These are phyloP conservation scores for Roridomyces roridus DNA, from an alignment of 768 basidiomycete genomes.

Conservation along the genomic window DNA sequence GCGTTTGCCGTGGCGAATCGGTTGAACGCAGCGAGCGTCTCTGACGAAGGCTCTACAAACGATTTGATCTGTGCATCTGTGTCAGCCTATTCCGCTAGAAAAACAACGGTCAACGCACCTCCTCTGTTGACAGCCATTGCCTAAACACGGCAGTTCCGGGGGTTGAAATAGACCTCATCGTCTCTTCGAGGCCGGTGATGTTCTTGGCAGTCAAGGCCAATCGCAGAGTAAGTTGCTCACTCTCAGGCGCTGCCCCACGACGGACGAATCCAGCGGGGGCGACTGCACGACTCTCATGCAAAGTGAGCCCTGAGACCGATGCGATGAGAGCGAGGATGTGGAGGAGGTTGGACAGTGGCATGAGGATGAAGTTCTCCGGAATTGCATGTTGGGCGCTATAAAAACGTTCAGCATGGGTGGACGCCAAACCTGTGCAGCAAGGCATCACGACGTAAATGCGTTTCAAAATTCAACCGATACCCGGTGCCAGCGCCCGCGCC, in stretches of 20 bases:
- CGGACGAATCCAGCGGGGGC: constrained; percentile 11
- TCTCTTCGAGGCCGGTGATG: constrained; percentile 15
- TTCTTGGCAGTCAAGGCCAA: constrained; percentile 16
- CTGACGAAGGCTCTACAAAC: constrained; percentile 12
- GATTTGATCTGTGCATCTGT: constrained; percentile 8
- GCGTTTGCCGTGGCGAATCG: constrained; percentile 11
- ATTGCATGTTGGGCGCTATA: no score
- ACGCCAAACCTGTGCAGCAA: no score
- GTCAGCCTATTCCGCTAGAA: not conserved
- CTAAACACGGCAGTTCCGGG: constrained; percentile 12
- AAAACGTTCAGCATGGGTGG: no score
- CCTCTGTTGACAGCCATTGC: constrained; percentile 15
- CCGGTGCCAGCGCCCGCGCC: no score
- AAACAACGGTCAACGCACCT: not conserved
- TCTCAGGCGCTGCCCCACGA: constrained; percentile 5
- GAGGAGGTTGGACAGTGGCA: no score
- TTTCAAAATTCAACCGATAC: no score
- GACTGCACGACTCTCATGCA: constrained; percentile 9
- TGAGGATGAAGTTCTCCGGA: no score
- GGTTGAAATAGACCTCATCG: constrained; percentile 5
- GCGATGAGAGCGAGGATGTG: constrained; percentile 8
- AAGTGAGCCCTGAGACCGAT: constrained; percentile 6
- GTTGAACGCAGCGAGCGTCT: constrained; percentile 10
- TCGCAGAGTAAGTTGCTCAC: constrained; percentile 9
- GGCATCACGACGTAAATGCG: no score